Evolutionary conservation across 2,329 filamentous ascomycete species (phyloP).

Genomic region (Fusarium sp.): DNA sequence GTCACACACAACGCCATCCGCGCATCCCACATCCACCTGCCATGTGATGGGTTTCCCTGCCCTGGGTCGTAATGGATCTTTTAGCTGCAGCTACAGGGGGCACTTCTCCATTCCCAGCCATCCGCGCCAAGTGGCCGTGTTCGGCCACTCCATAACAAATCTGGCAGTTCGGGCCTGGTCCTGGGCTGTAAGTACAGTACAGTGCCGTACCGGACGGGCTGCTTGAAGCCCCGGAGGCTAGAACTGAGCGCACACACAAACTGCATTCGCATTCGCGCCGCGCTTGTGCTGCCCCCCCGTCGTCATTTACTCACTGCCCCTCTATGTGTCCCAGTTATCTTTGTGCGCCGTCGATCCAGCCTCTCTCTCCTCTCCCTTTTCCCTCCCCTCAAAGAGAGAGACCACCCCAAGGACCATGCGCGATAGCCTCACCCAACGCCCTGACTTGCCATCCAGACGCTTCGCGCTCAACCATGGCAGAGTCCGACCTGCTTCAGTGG

Average conservation of each 20-base stretch:
- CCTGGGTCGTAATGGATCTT: slow-evolving; percentile 13
- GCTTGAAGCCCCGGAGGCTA: slow-evolving; percentile 5
- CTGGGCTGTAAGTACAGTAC: background rate
- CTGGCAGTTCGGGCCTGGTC: slow-evolving; percentile 35
- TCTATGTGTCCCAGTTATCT: slow-evolving; percentile 16
- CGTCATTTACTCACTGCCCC: slow-evolving; percentile 29
- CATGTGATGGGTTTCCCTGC: slow-evolving; percentile 37
- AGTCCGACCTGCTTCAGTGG: slow-evolving; percentile 62
- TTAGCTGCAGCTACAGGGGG: slow-evolving; percentile 43
- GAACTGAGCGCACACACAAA: slow-evolving; percentile 37
- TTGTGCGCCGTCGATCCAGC: slow-evolving; percentile 34
- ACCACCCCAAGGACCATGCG: slow-evolving; percentile 39
- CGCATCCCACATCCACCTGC: slow-evolving; percentile 22
- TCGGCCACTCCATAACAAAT: slow-evolving; percentile 32
- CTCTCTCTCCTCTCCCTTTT: slow-evolving; percentile 15
- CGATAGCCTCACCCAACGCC: slow-evolving; percentile 42
- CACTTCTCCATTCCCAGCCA: slow-evolving; percentile 37
- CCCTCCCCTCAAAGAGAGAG: slow-evolving; percentile 23
- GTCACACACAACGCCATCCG: slow-evolving; percentile 35
- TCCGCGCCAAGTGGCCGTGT: slow-evolving; percentile 40
- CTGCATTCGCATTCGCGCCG: slow-evolving; percentile 30
- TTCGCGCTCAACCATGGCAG: slow-evolving; percentile 55
- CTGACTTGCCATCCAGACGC: slow-evolving; percentile 42
- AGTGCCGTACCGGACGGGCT: background rate
- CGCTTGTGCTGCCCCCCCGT: slow-evolving; percentile 38